phyloP scores from a whole-genome alignment of 2,329 filamentous ascomycete species.

The Penicillium sp. region DNA sequence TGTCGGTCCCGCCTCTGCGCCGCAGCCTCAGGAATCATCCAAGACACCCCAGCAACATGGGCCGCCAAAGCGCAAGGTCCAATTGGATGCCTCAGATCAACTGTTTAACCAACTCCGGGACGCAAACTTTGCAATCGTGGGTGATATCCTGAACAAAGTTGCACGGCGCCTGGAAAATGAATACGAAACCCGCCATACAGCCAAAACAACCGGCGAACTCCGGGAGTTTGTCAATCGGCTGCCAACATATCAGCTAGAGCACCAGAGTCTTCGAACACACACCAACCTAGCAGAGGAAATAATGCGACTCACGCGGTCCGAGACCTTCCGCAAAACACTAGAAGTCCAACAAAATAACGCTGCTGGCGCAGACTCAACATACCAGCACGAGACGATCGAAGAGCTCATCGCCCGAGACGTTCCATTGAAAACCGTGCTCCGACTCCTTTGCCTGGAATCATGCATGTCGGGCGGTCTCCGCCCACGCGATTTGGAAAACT shows the following conservation, averaged over 20 bases:
- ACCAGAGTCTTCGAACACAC: conserved; percentile 88
- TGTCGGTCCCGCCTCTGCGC: conserved; percentile 67
- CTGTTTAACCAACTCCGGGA: conserved; percentile 86
- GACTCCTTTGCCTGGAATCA: conserved; percentile 87
- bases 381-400: conserved; percentile 87
- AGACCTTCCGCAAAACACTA: conserved; percentile 82
- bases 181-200: conserved; percentile 82
- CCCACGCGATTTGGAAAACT: conserved; percentile 82
- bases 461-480: conserved; percentile 87
- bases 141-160: conserved; percentile 83
- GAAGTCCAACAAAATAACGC: conserved; percentile 96
- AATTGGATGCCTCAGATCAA: conserved; percentile 85
- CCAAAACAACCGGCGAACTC: conserved; percentile 86
- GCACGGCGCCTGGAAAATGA: conserved; percentile 83
- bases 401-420: conserved; percentile 90
- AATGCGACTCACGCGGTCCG: conserved; percentile 86
- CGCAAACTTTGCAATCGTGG: conserved; percentile 93
- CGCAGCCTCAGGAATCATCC: conserved; percentile 58
- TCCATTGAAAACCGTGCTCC: conserved; percentile 76
- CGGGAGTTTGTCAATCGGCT: conserved; percentile 94
- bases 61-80: conserved; percentile 77
- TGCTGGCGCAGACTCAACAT: conserved; percentile 82
- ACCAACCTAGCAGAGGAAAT: conserved; percentile 93
- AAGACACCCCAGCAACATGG: conserved; percentile 56
- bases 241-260: conserved; percentile 88